Base-by-base conservation (phyloP, 768 basidiomycete genomes). In the Strobilomyces echinocephalus region DNA sequence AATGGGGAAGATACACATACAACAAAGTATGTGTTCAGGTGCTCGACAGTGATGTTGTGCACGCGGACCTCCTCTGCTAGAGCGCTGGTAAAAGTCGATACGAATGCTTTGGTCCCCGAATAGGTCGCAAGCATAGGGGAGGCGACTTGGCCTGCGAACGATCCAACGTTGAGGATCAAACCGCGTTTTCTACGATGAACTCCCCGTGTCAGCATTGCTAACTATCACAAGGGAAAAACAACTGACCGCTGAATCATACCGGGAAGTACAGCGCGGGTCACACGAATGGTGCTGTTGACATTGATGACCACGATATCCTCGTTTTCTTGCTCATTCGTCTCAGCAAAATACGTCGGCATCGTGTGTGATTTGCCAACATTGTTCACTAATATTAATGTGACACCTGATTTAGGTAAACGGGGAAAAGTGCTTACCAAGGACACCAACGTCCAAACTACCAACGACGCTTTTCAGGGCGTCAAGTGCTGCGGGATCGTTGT, bases 41-140 rank as follows among this genome's bases (percentile, higher is more conserved):
- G 81, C 66, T 90, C 81, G 43, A 97, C 92, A 41, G 78, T 71
- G 58, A 99, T 81, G 36, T 88, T 87, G 58, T 88, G 81, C 33
- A 73, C 70, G 61, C 74, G 76, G 53, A 95, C 83, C 66, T 99
- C 95, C 56, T 87, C 85, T 2, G 82, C 88, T 43, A 99, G 82
- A 2, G 94, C 91, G 57, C 84, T 85, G 3, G 87, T 82, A 73
- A 91, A 98, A 0, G 88, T 87, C 9, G 85, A 72, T 40, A 98
- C 73, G 80, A 95, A 97, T 0, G 88, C 87, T 69, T 99, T 99
- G 45, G 88, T 86, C 39, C 85, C 95, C 9, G 93, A 87, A 70
- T 98, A 99, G 14, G 92, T 87, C 0, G 95, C 88, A 49, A 99
- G 80, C 83, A 97, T 90, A 1, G 97, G 89, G 0, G 91, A 90